Evolutionary conservation across 805 yeast genomes (phyloP), one percentile per base, ranked within the genome.

Genomic region (Candida ovalis): DNA sequence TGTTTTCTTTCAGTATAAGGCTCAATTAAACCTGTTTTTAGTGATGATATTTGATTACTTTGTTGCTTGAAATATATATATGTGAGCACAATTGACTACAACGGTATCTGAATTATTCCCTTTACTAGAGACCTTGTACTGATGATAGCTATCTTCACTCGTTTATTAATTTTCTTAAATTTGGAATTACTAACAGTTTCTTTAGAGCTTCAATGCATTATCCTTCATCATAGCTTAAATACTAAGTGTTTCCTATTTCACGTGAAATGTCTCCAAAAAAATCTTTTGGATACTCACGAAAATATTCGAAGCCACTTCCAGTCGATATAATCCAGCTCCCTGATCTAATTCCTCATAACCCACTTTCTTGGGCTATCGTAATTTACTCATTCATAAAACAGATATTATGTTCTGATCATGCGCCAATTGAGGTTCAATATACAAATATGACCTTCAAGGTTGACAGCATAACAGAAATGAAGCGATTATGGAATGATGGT

Each of bases 401-500:
- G 28, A 24, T 45, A 5, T 32, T 47, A 7, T 35, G 41, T 7
- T 21, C 37, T 4, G 33, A 37, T 27, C 23, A 19, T 13, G 10
- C 18, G 9, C 44, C 46, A 13, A 45, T 50, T 1, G 43, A 33
- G 7, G 53, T 56, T 6, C 18, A 19, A 2, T 52, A 45, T 37
- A 52, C 53, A 22, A 52, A 50, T 28, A 35, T 46, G 10, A 45
- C 55, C 2, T 78, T 78, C 54, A 69, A 66, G 38, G 77, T 86
- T 3, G 54, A 52, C 2, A 71, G 72, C 40, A 66, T 64, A 1
- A 53, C 60, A 0, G 81, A 75, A 28, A 83, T 84, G 80, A 55
- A 59, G 19, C 66, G 66, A 36, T 68, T 94, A 2, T 94, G 98
- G 98, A 67, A 73, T 17, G 76, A 76, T 56, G 99, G 99, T 1